Evolutionary conservation across 1,284 basidiomycete species (phyloP), one percentile per base, ranked within the genome.

Genomic region (Golubevia pallescens): DNA sequence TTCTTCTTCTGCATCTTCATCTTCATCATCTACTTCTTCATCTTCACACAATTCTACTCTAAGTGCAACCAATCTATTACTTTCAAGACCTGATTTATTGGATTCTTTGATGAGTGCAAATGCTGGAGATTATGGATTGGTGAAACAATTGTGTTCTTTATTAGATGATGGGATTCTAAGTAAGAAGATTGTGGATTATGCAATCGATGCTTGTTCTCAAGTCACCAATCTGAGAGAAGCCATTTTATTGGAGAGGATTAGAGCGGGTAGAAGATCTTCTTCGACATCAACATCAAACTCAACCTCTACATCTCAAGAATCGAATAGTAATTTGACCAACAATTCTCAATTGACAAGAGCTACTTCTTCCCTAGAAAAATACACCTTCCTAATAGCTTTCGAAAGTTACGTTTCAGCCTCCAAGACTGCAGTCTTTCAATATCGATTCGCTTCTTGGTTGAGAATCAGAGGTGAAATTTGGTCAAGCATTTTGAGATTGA

Each of bases 301-400:
- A n/a, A 77, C 75, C 3, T 71, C 68, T 28, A 72, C 74, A 1
- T 62, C 76, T 7, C 71, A 78, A 54, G 75, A 74, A 48, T 68
- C 65, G 2, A 66, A 74, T 42, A 32, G 38, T 34, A 28, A 23
- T 32, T n/a, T 10, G 2, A 16, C 24, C n/a, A 5, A 48, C 4
- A 58, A 10, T 52, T 48, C 3, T 20, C 74, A 75, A 23, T 71
- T 85, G 57, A 66, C 74, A 32, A 76, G 74, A 48, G 82, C 82
- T 6, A 71, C 70, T 54, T 80, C 79, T 61, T 73, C 76, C 24
- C 72, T 85, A 21, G 82, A 85, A 60, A 80, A 77, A 61, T 85
- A 85, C 71, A 75, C 77, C 62, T 83, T 82, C 66, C 71, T 85
- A 23, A 71, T 84, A 57, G 79, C 81, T 1, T 85, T 85, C 60